Percentiles rank a stretch among this genome's conserved stretches.
These are phyloP conservation scores for Hanseniaspora clermontiae DNA, from an alignment of 805 yeast genomes.

Conservation along the genomic window DNA sequence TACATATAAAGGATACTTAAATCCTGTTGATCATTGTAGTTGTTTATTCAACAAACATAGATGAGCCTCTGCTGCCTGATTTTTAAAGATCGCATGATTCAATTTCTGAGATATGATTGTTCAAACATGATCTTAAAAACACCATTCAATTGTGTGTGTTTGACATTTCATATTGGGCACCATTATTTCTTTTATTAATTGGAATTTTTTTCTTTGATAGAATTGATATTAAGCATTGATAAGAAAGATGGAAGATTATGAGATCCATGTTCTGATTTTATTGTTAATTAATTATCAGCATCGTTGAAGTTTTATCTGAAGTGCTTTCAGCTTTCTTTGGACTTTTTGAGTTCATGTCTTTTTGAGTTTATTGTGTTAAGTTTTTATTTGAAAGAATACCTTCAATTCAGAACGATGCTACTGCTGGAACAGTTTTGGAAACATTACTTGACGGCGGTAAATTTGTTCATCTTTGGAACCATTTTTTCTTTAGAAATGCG, in stretches of 20 bases:
- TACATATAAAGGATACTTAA: background rate
- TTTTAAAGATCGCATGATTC: background rate
- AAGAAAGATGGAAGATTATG: background rate
- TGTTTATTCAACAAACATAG: background rate
- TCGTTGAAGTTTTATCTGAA: background rate
- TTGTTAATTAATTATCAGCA: background rate
- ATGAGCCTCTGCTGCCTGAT: constrained; percentile 9
- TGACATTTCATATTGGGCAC: background rate
- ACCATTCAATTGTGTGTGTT: background rate
- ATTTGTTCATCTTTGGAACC: background rate
- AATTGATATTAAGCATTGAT: background rate
- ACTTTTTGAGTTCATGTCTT: background rate
- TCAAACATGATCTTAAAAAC: background rate
- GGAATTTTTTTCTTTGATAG: background rate
- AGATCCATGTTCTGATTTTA: background rate
- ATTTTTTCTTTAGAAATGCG: background rate
- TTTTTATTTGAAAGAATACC: background rate
- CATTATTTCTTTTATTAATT: background rate
- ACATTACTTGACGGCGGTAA: constrained; percentile 13
- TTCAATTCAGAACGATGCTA: background rate
- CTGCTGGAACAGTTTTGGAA: constrained; percentile 14
- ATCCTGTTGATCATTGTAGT: constrained; percentile 3
- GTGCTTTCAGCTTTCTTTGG: background rate
- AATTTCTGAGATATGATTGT: constrained; percentile 10
- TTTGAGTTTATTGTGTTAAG: background rate